Evolutionary conservation across 352 stramenopile genomes (phyloP).

Genomic region (Pythium rhizo-oryzae): DNA sequence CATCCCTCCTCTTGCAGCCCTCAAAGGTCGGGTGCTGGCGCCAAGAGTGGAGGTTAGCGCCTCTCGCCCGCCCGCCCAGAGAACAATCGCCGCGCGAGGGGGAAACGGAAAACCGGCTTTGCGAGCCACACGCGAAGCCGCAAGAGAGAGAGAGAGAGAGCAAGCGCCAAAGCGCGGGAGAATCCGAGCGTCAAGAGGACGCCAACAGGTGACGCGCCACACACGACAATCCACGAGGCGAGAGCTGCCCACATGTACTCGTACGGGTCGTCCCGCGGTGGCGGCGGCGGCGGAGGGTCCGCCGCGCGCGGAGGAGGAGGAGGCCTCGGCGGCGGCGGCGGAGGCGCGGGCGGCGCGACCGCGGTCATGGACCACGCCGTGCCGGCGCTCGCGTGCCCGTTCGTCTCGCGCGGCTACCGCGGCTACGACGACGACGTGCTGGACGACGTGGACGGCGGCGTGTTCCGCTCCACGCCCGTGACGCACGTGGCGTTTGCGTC

Average conservation of each 20-base stretch:
- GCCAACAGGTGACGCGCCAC: background rate
- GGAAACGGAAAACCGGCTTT: slow-evolving; percentile 26
- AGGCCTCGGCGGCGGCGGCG: background rate
- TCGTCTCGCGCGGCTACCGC: slow-evolving; percentile 50
- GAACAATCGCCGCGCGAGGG: slow-evolving; percentile 12
- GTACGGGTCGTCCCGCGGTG: slow-evolving; percentile 11
- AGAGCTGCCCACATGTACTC: slow-evolving; percentile 25
- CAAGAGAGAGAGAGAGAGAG: background rate
- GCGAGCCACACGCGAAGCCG: slow-evolving; percentile 18
- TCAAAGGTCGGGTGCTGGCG: slow-evolving; percentile 21
- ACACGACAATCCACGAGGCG: background rate
- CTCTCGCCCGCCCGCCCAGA: slow-evolving; percentile 2
- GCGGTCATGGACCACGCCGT: slow-evolving; percentile 20
- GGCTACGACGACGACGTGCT: slow-evolving; percentile 59
- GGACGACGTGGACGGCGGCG: slow-evolving; percentile 39
- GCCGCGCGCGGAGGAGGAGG: background rate
- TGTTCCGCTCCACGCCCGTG: slow-evolving; percentile 61
- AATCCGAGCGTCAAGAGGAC: slow-evolving; percentile 8
- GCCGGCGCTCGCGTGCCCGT: slow-evolving; percentile 33
- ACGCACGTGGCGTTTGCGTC: slow-evolving; percentile 28
- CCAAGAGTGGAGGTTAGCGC: slow-evolving; percentile 23
- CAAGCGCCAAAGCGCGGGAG: slow-evolving; percentile 19
- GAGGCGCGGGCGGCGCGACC: slow-evolving; percentile 17
- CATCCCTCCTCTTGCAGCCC: slow-evolving; percentile 20
- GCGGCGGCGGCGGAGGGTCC: background rate